Evolutionary conservation across 768 basidiomycete genomes (phyloP).

Genomic region (Serendipita sp.): DNA sequence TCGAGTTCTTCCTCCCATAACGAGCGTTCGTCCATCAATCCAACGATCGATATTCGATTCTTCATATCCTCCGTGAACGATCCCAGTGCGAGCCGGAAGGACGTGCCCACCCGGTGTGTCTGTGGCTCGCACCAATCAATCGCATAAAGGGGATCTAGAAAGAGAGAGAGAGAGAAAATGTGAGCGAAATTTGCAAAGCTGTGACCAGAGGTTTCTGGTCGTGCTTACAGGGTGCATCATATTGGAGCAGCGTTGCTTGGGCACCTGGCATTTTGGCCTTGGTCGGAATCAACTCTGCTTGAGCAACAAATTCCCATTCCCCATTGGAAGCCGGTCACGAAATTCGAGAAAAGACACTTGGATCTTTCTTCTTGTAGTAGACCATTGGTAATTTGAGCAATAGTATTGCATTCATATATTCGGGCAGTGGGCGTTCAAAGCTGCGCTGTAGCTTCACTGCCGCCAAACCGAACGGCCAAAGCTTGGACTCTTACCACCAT

Average conservation of each 20-base stretch:
- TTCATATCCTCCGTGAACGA: constrained; percentile 75
- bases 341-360: no score
- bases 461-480: no score
- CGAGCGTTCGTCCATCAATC: constrained; percentile 73
- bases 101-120: constrained; percentile 54
- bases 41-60: constrained; percentile 65
- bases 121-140: constrained; percentile 81
- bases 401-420: no score
- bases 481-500: no score
- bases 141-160: constrained; percentile 67
- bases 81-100: constrained; percentile 71
- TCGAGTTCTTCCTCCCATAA: constrained; percentile 61
- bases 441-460: no score
- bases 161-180: constrained; percentile 8
- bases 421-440: no score
- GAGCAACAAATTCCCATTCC: not conserved
- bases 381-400: no score
- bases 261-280: constrained; percentile 13
- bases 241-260: constrained; percentile 58
- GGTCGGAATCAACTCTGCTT: not conserved
- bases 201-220: not conserved
- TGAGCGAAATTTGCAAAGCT: not conserved
- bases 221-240: constrained; percentile 70
- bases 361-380: no score
- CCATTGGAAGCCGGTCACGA: no score